Evolutionary conservation across 1,284 basidiomycete genomes (phyloP), one percentile per base, ranked within the genome.

Genomic region (Ustilago hordei): DNA sequence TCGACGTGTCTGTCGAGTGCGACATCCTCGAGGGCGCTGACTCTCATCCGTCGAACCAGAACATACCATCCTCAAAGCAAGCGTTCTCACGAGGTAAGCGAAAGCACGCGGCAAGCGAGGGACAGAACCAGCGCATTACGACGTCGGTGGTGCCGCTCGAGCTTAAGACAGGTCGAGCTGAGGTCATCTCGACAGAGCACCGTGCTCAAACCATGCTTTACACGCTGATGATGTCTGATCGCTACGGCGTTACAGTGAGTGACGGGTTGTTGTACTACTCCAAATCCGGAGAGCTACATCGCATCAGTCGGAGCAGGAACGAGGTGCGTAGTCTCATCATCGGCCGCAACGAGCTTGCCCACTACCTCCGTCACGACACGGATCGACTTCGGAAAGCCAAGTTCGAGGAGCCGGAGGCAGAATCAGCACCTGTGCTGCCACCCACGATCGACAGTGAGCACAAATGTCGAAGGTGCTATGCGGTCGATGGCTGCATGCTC

Each of bases 131-230:
- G 9, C 43, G 54, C 4, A 23, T 73, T 2, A 59, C 43, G 0
- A 68, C 58, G 2, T 82, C 82, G 15, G 91, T 91, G 0, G 89
- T 92, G 81, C 85, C 96, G 2, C 91, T 99, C 55, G 97, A 99
- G 87, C 93, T 99, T 87, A 99, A 99, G 88, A 99, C 96, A 0
- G 96, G 97, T 89, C 92, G 58, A 87, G 91, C 1, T 87, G 69
- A 75, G 35, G 91, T 34, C 91, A 91, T 12, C 90, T 92, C 2
- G 38, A 78, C 75, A 11, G 94, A 96, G 79, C 97, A 99, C 86
- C 92, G 95, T 48, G 97, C 97, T 0, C 96, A 99, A 87, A 99
- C 97, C 0, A 95, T 98, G 92, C 88, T 99, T 7, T 99, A 99
- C 85, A 98, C 95, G 0, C 88, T 99, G 13, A 90, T 99, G 8